Evolutionary conservation across 805 yeast genomes (phyloP).

Genomic region (Jamesozyma lodderae): DNA sequence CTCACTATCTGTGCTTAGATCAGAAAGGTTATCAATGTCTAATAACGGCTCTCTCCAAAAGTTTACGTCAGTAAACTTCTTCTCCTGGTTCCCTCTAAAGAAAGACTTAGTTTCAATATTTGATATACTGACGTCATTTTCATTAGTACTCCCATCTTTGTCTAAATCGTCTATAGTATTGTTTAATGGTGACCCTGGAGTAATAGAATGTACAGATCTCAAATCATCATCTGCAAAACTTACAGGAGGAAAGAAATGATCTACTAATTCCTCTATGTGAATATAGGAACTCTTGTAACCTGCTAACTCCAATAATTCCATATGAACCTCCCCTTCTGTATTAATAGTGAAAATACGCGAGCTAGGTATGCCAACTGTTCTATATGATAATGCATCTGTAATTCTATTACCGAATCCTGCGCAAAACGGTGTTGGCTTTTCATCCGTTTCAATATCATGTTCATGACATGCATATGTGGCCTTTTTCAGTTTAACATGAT

Average conservation of each 20-base stretch:
- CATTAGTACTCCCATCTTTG: background rate
- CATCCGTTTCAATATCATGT: slow-evolving; percentile 22
- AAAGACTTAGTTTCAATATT: slow-evolving; percentile 15
- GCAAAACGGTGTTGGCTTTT: slow-evolving; percentile 71
- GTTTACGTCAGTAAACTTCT: slow-evolving; percentile 71
- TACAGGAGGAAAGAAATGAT: slow-evolving; percentile 93
- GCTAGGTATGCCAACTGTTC: slow-evolving; percentile 89
- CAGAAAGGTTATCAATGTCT: slow-evolving; percentile 52
- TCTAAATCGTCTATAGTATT: slow-evolving; percentile 14
- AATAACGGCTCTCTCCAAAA: slow-evolving; percentile 84
- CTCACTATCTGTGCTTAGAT: slow-evolving; percentile 34
- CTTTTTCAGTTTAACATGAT: slow-evolving; percentile 2
- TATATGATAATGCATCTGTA: slow-evolving; percentile 90
- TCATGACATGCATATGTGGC: background rate
- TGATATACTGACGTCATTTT: slow-evolving; percentile 3
- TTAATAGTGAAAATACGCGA: slow-evolving; percentile 93
- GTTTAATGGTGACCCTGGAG: slow-evolving; percentile 27
- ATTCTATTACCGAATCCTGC: slow-evolving; percentile 97
- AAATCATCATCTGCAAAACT: slow-evolving; percentile 27
- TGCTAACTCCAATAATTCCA: slow-evolving; percentile 90
- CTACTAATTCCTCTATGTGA: slow-evolving; percentile 86
- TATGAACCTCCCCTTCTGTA: slow-evolving; percentile 93
- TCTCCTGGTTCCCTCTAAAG: slow-evolving; percentile 22
- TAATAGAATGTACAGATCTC: slow-evolving; percentile 23
- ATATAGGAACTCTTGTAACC: slow-evolving; percentile 86